These are phyloP conservation scores for Tylopilus balloui DNA, from an alignment of 768 basidiomycete genomes.

Conservation along the genomic window DNA sequence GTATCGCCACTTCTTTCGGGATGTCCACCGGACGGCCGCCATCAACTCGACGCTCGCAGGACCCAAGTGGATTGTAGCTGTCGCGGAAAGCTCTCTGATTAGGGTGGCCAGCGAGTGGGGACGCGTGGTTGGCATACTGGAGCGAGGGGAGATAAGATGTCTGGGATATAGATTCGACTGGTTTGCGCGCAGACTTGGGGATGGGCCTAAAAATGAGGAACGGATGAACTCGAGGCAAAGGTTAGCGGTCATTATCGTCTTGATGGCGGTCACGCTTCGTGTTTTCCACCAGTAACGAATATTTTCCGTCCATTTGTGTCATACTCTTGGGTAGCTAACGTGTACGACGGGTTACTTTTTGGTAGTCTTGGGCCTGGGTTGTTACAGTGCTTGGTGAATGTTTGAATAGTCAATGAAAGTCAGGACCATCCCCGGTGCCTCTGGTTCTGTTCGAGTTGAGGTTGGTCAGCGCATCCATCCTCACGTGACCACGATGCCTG, in stretches of 20 bases:
- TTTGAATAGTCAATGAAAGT: not conserved
- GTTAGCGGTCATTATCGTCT: conserved; percentile 15
- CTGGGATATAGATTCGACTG: conserved; percentile 51
- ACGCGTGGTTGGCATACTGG: conserved; percentile 41
- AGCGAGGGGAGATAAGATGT: conserved; percentile 36
- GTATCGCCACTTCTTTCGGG: conserved; percentile 43
- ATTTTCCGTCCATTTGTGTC: too few species aligned
- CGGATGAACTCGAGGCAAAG: conserved; percentile 38
- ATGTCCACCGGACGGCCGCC: conserved; percentile 32
- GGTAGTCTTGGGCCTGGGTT: too few species aligned
- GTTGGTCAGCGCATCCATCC: too few species aligned
- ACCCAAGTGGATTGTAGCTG: conserved; percentile 38
- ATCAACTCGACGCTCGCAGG: conserved; percentile 36
- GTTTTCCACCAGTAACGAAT: not conserved
- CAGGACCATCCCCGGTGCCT: too few species aligned
- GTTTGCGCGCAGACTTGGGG: conserved; percentile 42
- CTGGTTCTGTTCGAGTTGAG: too few species aligned
- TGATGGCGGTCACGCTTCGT: conserved; percentile 4
- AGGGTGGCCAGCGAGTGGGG: conserved; percentile 50
- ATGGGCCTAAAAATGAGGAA: conserved; percentile 43
- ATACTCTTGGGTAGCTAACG: too few species aligned
- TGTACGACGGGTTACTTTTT: too few species aligned
- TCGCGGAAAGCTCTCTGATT: conserved; percentile 48
- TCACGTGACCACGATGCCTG: conserved; percentile 3
- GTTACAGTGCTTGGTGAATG: too few species aligned